Base-by-base conservation (phyloP, 2,329 filamentous ascomycete genomes). In the Colletotrichum eremochloae region DNA sequence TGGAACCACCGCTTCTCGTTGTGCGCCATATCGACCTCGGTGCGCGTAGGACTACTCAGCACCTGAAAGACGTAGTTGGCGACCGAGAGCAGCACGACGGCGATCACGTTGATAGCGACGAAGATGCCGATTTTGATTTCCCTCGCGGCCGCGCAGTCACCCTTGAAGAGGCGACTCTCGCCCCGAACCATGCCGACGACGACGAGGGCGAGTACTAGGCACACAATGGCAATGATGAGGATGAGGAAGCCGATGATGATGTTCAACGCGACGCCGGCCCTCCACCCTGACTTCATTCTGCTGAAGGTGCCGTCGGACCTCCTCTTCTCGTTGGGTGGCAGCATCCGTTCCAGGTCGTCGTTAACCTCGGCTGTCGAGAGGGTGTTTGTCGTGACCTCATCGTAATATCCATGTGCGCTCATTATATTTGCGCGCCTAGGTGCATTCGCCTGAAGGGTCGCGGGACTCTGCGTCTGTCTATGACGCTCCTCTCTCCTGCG, bases 31-130 rank as follows among this genome's bases (percentile, higher is more conserved):
- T 83, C 80, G 11, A 89, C 76, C 75, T 89, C 87, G 14, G 77
- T 77, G 52, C 87, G 82, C 9, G 86, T 88, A 7, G 87, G 88
- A 74, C 87, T 88, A 75, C 81, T 83, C 15, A 89, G 83, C n/a
- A 88, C 81, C 77, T 89, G 87, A 69, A 87, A 86, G 50, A 82
- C 81, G 75, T 89, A 89, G 78, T 88, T 88, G 14, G 84, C 87
- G 3, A 84, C 85, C 0, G 84, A 84, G 15, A 89, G 77, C 29
- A 88, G 74, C 5, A 82, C 79, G 6, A 86, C 76, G 9, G 80
- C 80, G 53, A 85, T 79, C 2, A 84, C 75, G 76, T 85, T 87
- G 71, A 87, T 82, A 29, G 82, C 77, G 9, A 81, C 84, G 61
- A 85, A 83, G 33, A 88, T 74, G 0, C 83, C 85, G 73, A 81